Base-by-base conservation (phyloP, 2,329 filamentous ascomycete species). In the Hymenoscyphus repandus region DNA sequence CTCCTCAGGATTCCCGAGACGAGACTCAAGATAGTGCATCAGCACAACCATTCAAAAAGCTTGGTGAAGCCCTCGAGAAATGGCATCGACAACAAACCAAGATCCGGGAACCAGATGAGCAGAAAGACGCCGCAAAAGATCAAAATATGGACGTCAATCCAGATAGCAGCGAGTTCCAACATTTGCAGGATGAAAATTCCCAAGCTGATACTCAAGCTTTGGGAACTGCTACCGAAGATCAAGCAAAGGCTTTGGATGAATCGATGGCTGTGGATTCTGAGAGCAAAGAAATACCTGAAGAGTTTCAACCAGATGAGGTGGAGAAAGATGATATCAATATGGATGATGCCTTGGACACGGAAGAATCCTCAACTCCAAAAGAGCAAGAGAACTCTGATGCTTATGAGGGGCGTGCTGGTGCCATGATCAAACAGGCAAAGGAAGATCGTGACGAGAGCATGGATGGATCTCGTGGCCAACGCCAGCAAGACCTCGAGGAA, bases 121-220 rank as follows among this genome's bases (percentile, higher is more conserved):
- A 80, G 58, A 71, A 70, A 34, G 68, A 76, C 38, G 67, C 73
- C 54, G 50, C 34, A 3, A 47, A 61, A 49, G 58, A 64, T 37
- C 59, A 64, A 31, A 55, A 54, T 10, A 50, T 53, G 39, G 69
- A 71, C 58, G 72, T 66, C 60, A 81, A 88, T 53, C 75, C 83
- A n/a, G 84, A 93, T 55, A 86, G 85, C 64, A 81, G 80, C n/a
- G 90, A 96, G 64, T 96, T 96, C 64, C 90, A 97, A 71, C 93
- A 99, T 69, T 74, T 97, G 3, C 85, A 86, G 54, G 83, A 96
- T 58, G 89, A 96, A 53, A 80, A 93, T 30, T 80, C 84, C 27
- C 78, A 85, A 48, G 81, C 86, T n/a, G 91, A 96, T 66, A 84
- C 90, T 1, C 93, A 99, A 70, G 93, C 93, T 12, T 79, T 99